phyloP scores from a whole-genome alignment of 2,329 filamentous ascomycete species.

The Botrytis squamosa region DNA sequence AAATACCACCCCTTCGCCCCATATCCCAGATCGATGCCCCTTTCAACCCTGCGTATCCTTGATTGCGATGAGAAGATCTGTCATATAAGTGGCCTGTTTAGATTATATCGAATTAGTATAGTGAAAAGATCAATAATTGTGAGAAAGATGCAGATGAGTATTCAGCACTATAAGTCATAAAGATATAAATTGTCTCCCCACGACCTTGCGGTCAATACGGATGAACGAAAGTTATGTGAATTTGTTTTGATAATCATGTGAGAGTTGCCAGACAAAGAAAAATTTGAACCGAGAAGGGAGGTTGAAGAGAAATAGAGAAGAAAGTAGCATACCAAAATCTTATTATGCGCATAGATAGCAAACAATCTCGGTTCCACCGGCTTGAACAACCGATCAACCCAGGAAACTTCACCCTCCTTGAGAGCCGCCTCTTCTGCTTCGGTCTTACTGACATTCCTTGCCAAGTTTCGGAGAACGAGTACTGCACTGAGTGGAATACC shows the following conservation, averaged over 20 bases:
- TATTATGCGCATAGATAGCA: slow-evolving; percentile 70
- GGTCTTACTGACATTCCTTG: slow-evolving; percentile 63
- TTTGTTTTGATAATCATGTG: slow-evolving; percentile 73
- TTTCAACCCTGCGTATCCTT: slow-evolving; percentile 24
- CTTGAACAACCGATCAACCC: slow-evolving; percentile 68
- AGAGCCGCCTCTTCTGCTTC: slow-evolving; percentile 55
- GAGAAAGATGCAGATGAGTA: slow-evolving; percentile 24
- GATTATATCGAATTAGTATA: neutral
- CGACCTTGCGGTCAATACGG: slow-evolving; percentile 85
- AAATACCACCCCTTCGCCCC: neutral
- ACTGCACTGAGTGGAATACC: slow-evolving; percentile 78
- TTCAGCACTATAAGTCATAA: slow-evolving; percentile 42
- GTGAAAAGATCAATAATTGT: slow-evolving; percentile 3
- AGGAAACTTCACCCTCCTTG: slow-evolving; percentile 55
- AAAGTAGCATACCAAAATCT: slow-evolving; percentile 50
- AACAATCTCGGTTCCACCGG: slow-evolving; percentile 63
- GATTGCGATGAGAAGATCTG: slow-evolving; percentile 26
- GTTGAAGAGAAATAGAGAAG: neutral
- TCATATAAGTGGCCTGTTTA: slow-evolving; percentile 26
- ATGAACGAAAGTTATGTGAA: slow-evolving; percentile 99
- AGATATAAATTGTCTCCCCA: slow-evolving; percentile 67
- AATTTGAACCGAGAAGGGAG: slow-evolving; percentile 25
- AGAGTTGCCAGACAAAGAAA: slow-evolving; percentile 30
- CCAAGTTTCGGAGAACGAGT: slow-evolving; percentile 76
- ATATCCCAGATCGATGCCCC: neutral